A percentile compares a stretch with the other conserved stretches of the same genome.
These are phyloP conservation scores for Verticillium dahliae DNA, from an alignment of 2,329 filamentous ascomycete genomes.

Conservation along the genomic window DNA sequence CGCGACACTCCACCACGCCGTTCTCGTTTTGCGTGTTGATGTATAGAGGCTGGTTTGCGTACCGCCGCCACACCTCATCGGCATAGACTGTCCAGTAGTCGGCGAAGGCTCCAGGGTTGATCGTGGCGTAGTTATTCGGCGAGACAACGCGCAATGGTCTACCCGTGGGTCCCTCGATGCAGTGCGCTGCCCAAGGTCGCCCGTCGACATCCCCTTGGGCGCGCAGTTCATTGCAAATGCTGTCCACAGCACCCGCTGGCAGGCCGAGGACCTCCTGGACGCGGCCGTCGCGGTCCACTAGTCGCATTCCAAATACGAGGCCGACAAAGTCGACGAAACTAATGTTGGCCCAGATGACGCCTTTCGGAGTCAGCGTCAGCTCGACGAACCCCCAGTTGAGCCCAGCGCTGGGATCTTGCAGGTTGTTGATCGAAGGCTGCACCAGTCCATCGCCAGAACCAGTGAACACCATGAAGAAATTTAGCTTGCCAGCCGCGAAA, in stretches of 20 bases:
- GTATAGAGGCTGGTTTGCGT: conserved; percentile 26
- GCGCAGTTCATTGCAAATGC: conserved; percentile 33
- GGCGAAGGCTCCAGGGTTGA: conserved; percentile 26
- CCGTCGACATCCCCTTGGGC: conserved; percentile 29
- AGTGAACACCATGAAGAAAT: conserved; percentile 32
- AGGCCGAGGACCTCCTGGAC: conserved; percentile 34
- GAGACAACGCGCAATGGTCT: conserved; percentile 36
- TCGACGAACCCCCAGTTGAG: conserved; percentile 45
- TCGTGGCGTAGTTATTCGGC: conserved; percentile 31
- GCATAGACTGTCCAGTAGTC: conserved; percentile 39
- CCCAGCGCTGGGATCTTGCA: conserved; percentile 32
- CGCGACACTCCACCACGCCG: conserved; percentile 32
- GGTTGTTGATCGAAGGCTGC: conserved; percentile 38
- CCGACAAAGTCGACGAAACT: conserved; percentile 46
- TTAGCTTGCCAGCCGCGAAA: conserved; percentile 33
- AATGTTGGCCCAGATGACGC: conserved; percentile 38
- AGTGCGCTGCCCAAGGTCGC: conserved; percentile 37
- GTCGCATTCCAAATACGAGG: conserved; percentile 41
- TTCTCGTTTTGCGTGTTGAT: conserved; percentile 34
- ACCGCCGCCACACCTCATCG: conserved; percentile 38
- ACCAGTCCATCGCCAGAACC: conserved; percentile 30
- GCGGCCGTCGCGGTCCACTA: conserved; percentile 28
- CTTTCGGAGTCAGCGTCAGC: conserved; percentile 32
- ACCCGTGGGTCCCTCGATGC: conserved; percentile 27
- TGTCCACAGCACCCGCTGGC: conserved; percentile 21